A percentile compares a stretch with the other conserved stretches of the same genome.
Conservation (phyloP, 2,329 filamentous ascomycete genomes). For the Ascochyta lentis region DNA sequence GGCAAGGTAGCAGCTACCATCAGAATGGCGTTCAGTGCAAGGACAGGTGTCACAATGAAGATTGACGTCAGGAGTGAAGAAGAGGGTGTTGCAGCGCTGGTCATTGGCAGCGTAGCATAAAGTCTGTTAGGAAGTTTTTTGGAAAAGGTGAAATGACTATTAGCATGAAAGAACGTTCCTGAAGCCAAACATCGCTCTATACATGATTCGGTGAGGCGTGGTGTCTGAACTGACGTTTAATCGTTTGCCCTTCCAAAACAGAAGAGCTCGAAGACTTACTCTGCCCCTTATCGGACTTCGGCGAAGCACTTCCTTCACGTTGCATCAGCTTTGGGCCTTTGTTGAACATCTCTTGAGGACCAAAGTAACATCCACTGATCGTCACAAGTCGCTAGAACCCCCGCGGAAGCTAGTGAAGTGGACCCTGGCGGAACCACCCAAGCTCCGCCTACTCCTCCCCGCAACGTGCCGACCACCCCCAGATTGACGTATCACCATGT, state of each 20-base stretch:
- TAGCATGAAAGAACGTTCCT: conserved; percentile 7
- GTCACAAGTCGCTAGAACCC: conserved; percentile 3
- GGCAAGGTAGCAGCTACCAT: conserved; percentile 87
- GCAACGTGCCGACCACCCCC: conserved; percentile 12
- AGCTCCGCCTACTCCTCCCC: conserved; percentile 15
- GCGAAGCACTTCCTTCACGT: too few species aligned
- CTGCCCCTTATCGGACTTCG: too few species aligned
- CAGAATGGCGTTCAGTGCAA: conserved; percentile 91
- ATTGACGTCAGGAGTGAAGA: conserved; percentile 92
- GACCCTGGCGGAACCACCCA: conserved; percentile 1
- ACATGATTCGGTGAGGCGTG: neutral
- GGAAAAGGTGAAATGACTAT: conserved; percentile 10
- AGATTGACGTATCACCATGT: conserved; percentile 62
- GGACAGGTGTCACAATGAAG: conserved; percentile 94
- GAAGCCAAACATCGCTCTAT: neutral
- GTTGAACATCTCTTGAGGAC: neutral
- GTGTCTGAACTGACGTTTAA: neutral
- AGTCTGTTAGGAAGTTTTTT: neutral
- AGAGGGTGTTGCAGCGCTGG: conserved; percentile 82
- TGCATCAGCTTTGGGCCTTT: neutral
- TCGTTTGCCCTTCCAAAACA: neutral
- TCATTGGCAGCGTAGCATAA: conserved; percentile 84
- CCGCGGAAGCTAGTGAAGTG: conserved; percentile 7
- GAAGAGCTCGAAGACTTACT: neutral
- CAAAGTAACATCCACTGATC: neutral